A percentile compares a stretch with the other conserved stretches of the same genome.
phyloP scores from a whole-genome alignment of 805 yeast species.

The Schwanniomyces vanrijiae region DNA sequence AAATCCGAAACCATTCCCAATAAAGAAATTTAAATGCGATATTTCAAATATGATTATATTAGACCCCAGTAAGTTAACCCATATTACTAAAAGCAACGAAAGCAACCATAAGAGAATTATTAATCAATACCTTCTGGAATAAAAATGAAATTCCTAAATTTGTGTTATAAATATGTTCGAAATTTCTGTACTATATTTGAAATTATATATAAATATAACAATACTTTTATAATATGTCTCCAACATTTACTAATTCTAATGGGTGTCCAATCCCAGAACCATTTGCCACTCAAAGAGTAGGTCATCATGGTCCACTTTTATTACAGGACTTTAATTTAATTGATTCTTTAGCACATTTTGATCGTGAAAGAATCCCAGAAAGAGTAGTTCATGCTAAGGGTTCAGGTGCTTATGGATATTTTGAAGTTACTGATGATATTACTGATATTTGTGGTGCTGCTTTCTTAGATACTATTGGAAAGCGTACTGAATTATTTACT shows the following conservation, averaged over 20 bases:
- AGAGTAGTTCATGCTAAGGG: constrained; percentile 71
- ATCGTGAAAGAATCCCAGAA: constrained; percentile 65
- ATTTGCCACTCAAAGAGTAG: constrained; percentile 52
- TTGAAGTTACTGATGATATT: constrained; percentile 58
- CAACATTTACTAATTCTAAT: constrained; percentile 47
- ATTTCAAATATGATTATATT: no score
- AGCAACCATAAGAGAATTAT: no score
- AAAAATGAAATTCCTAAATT: no score
- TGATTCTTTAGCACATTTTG: constrained; percentile 59
- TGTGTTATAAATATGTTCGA: no score
- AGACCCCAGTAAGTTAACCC: no score
- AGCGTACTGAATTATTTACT: constrained; percentile 41
- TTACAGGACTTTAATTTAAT: constrained; percentile 59
- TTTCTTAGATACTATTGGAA: constrained; percentile 41
- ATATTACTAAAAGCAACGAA: no score
- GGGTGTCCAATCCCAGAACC: constrained; percentile 58
- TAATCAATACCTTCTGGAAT: no score
- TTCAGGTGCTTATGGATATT: constrained; percentile 60
- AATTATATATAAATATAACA: no score
- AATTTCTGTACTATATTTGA: no score
- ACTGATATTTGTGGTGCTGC: constrained; percentile 49
- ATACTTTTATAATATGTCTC: no score
- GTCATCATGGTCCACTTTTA: constrained; percentile 57
- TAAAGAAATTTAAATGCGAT: no score
- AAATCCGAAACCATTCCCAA: no score